Conservation (phyloP, 148 eudicot species). For the Rheum nobile region DNA sequence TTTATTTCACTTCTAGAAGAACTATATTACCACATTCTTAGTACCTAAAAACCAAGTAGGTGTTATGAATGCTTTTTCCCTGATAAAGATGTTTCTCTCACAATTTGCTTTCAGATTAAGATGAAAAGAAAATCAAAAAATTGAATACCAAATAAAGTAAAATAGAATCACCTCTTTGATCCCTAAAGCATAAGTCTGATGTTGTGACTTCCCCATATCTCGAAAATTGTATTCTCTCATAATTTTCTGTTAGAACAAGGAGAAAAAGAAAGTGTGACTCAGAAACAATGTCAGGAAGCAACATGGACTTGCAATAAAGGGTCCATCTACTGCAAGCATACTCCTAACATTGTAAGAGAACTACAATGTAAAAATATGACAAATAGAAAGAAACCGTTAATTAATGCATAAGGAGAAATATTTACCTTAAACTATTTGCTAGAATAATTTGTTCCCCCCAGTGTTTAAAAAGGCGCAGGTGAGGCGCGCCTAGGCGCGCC, state of each 20-base stretch:
- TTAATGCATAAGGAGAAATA: slow-evolving; percentile 6
- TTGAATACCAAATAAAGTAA: too few relatives aligned
- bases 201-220: too few relatives aligned
- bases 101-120: not conserved
- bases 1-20: not conserved
- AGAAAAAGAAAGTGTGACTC: too few relatives aligned
- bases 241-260: too few relatives aligned
- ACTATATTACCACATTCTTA: not conserved
- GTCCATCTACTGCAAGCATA: slow-evolving; percentile 88
- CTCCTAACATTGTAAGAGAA: slow-evolving; percentile 57
- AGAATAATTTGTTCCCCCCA: slow-evolving; percentile 73
- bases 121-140: not conserved
- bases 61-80: not conserved
- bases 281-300: too few relatives aligned
- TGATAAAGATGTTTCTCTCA: not conserved
- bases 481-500: too few relatives aligned
- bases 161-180: slow-evolving; percentile 63
- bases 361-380: not conserved
- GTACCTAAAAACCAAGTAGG: not conserved
- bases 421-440: slow-evolving; percentile 70
- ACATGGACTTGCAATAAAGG: slow-evolving; percentile 51
- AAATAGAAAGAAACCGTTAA: slow-evolving; percentile 1
- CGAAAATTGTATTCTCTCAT: too few relatives aligned
- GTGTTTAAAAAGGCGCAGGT: too few relatives aligned
- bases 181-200: too few relatives aligned